phyloP scores from a whole-genome alignment of 75 land plant species.

The Chamaecyparis obtusa region DNA sequence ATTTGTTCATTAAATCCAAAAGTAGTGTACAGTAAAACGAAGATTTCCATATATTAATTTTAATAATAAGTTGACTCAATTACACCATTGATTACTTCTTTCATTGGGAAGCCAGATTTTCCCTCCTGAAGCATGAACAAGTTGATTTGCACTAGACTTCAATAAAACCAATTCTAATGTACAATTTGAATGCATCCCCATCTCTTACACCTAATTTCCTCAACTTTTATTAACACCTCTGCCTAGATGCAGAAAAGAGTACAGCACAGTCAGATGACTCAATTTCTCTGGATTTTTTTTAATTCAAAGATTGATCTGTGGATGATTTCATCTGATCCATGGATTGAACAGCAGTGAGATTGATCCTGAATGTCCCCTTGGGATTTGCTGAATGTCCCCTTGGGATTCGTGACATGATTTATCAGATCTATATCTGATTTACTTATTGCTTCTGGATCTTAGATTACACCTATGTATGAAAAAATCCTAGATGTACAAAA shows the following conservation, averaged over 20 bases:
- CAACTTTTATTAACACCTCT: neutral
- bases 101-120: neutral
- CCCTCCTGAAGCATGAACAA: slow-evolving; percentile 10
- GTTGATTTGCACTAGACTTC: neutral
- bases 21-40: too few species aligned
- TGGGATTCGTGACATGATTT: too few species aligned
- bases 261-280: neutral
- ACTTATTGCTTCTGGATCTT: too few species aligned
- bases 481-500: neutral
- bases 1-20: too few species aligned
- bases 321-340: neutral
- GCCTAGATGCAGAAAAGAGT: neutral
- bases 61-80: neutral
- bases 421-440: too few species aligned
- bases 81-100: neutral
- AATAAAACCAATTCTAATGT: neutral
- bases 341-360: neutral
- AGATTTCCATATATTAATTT: too few species aligned
- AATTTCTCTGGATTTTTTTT: neutral
- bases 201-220: neutral
- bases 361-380: neutral
- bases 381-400: too few species aligned
- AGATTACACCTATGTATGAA: neutral
- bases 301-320: neutral
- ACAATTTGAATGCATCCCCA: neutral